Base-by-base conservation (phyloP, 1,284 basidiomycete species). In the Laetiporus sulphureus region DNA sequence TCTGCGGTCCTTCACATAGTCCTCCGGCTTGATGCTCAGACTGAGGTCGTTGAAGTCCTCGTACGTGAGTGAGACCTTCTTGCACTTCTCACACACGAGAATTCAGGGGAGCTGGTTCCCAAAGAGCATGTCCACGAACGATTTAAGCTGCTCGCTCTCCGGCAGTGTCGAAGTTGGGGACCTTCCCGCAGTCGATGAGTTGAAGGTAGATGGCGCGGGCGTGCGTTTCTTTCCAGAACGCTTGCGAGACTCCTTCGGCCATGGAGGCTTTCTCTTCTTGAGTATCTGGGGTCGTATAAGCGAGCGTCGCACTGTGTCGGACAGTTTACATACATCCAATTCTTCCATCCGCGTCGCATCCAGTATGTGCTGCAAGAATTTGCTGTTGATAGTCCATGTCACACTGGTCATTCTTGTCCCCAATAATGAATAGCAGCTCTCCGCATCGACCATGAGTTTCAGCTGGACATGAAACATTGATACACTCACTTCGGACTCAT, bases 291-390 rank as follows among this genome's bases (percentile, higher is more conserved):
- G n/a, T n/a, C n/a, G n/a, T n/a, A n/a, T n/a, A n/a, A n/a, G n/a
- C n/a, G n/a, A n/a, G n/a, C n/a, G n/a, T n/a, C n/a, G n/a, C n/a
- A n/a, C n/a, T n/a, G n/a, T n/a, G n/a, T n/a, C n/a, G n/a, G n/a
- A n/a, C n/a, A n/a, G 38, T 16, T 10, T 32, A 66, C 86, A 62
- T 53, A 91, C 87, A 59, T 97, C 93, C 46, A 83, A 68, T 61
- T 97, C 92, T 59, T 97, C 93, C 90, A 94, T 93, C 38, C 90
- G 78, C 73, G 94, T 88, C n/a, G 83, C 86, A 60, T 96, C 93
- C 34, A 96, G 69, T 44, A 96, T 69, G 49, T 93, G 91, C 29
- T 90, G 73, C 34, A 96, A 66, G 50, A 95, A 83, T 65, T 96
- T 97, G 93, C 62, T 97, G 93, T 15, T 83, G 74, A 57, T 86